Evolutionary conservation across 2,329 filamentous ascomycete genomes (phyloP).

Genomic region (Fusarium caatingaense): DNA sequence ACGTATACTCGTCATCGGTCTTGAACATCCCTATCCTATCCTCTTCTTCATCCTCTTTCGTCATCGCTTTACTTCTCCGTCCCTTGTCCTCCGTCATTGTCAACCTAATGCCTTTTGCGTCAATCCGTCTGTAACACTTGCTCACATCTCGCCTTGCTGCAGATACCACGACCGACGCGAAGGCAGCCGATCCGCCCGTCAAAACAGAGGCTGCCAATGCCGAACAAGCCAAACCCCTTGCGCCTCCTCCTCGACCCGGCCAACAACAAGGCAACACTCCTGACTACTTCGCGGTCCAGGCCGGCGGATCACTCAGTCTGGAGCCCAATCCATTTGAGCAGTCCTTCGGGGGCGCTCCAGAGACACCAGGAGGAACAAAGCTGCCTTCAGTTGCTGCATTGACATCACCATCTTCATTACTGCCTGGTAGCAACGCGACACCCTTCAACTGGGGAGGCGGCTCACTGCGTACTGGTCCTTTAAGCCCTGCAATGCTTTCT

Average conservation of each 20-base stretch:
- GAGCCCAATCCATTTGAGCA: constrained; percentile 98
- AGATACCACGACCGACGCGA: constrained; percentile 60
- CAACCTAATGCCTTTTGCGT: constrained; percentile 23
- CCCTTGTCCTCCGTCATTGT: constrained; percentile 30
- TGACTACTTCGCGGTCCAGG: constrained; percentile 75
- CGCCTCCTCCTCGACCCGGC: constrained; percentile 75
- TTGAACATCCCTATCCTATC: constrained; percentile 28
- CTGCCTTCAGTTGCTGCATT: constrained; percentile 90
- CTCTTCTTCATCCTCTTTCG: constrained; percentile 22
- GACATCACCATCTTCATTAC: constrained; percentile 86
- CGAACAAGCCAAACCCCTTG: constrained; percentile 73
- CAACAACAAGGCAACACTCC: constrained; percentile 64
- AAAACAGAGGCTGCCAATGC: constrained; percentile 66
- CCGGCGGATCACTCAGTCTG: constrained; percentile 69
- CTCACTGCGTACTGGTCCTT: constrained; percentile 88
- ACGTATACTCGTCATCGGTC: constrained; percentile 44
- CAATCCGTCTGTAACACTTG: constrained; percentile 25
- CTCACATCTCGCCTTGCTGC: constrained; percentile 41
- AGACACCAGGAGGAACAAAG: constrained; percentile 85
- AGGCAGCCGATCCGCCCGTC: constrained; percentile 55
- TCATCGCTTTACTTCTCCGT: constrained; percentile 35
- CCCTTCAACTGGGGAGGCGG: constrained; percentile 84
- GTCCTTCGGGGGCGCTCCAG: constrained; percentile 80
- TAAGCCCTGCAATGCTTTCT: constrained; percentile 97
- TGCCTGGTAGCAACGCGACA: constrained; percentile 78